These are phyloP conservation scores for Stemphylium lycopersici DNA, from an alignment of 2,329 filamentous ascomycete genomes.

Conservation along the genomic window DNA sequence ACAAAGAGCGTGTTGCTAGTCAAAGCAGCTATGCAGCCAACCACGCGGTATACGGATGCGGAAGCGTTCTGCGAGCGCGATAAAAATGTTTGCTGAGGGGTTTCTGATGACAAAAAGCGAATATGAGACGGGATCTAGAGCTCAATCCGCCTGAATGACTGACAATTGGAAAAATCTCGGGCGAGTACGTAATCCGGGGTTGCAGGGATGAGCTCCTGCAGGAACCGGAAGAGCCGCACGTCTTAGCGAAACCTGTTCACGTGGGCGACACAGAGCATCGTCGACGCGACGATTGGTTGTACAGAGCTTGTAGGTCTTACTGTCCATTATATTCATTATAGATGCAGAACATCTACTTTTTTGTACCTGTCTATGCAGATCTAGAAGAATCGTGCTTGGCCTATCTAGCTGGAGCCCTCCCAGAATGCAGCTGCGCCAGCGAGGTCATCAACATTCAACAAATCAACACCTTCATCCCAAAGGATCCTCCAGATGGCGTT, in stretches of 20 bases:
- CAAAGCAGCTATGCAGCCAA: neutral
- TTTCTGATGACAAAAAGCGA: conserved; percentile 1
- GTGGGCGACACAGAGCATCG: neutral
- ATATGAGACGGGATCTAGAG: conserved; percentile 14
- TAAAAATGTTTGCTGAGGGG: neutral
- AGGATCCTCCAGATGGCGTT: conserved; percentile 60
- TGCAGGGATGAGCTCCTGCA: conserved; percentile 22
- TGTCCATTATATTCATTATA: neutral
- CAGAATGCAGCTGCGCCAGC: conserved; percentile 54
- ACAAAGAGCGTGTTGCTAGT: conserved; percentile 7
- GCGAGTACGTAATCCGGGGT: conserved; percentile 26
- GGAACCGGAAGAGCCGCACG: conserved; percentile 21
- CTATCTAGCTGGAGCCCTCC: conserved; percentile 35
- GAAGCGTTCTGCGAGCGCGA: neutral
- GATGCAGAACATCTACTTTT: neutral
- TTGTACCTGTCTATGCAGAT: neutral
- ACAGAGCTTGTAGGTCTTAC: neutral
- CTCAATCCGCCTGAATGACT: conserved; percentile 19
- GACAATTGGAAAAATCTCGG: conserved; percentile 25
- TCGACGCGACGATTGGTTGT: neutral
- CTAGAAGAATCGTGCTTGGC: neutral
- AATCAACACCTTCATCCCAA: conserved; percentile 62
- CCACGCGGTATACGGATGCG: neutral
- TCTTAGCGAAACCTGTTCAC: conserved; percentile 12
- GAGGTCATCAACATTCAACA: conserved; percentile 70